phyloP scores from a whole-genome alignment of 495 filamentous ascomycete genomes.

The Tetracladium setigerum region DNA sequence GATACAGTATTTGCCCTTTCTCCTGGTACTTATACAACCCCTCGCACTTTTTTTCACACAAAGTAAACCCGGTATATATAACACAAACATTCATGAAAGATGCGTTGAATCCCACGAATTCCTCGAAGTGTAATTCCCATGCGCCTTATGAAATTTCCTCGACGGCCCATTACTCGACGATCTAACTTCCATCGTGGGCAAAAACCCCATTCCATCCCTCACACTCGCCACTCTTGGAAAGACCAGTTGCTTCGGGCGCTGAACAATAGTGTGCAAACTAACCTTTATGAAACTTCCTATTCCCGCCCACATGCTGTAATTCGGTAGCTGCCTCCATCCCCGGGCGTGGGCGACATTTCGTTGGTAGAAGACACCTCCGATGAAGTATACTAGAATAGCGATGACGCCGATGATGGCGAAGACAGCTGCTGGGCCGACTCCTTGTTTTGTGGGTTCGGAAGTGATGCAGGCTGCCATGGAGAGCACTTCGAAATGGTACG shows the following conservation, averaged over 20 bases:
- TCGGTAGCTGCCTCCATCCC: constrained; percentile 92
- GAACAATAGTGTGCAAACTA: constrained; percentile 31
- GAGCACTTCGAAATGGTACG: constrained; percentile 96
- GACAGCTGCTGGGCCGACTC: constrained; percentile 74
- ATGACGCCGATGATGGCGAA: constrained; percentile 89
- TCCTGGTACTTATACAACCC: constrained; percentile 1
- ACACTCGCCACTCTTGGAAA: constrained; percentile 15
- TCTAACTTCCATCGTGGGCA: constrained; percentile 19
- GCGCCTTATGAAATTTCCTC: constrained; percentile 6
- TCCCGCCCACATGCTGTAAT: constrained; percentile 89
- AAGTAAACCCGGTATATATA: background rate
- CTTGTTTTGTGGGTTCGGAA: constrained; percentile 51
- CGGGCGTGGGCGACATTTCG: constrained; percentile 90
- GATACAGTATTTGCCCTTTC: background rate
- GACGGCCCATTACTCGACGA: constrained; percentile 1
- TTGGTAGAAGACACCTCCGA: constrained; percentile 93
- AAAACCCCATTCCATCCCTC: constrained; percentile 13
- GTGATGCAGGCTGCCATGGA: constrained; percentile 74
- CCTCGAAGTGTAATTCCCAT: constrained; percentile 10
- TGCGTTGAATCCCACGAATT: constrained; percentile 18
- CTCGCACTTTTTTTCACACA: background rate
- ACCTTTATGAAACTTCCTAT: constrained; percentile 78
- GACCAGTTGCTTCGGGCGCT: constrained; percentile 10
- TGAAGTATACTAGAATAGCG: constrained; percentile 76
- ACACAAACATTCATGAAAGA: constrained; percentile 11